A percentile compares a stretch with the other conserved stretches of the same genome.
These are phyloP conservation scores for Pleurotus platypus DNA, from an alignment of 768 basidiomycete genomes.

Conservation along the genomic window DNA sequence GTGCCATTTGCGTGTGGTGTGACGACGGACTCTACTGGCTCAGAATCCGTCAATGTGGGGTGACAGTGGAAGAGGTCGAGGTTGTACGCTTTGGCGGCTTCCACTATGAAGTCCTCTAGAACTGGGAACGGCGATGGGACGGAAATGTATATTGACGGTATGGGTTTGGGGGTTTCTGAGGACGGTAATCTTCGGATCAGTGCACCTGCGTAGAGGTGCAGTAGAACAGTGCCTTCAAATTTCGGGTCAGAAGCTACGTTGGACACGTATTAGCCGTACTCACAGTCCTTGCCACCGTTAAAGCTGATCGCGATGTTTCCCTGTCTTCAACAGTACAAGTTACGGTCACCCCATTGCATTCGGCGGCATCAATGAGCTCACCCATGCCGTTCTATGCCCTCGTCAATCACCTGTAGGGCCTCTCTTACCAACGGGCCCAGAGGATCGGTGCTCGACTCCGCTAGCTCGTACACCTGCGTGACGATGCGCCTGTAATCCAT, in stretches of 20 bases:
- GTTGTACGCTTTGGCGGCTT: conserved; percentile 57
- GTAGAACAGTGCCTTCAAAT: conserved; percentile 83
- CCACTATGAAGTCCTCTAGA: conserved; percentile 80
- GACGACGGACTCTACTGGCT: conserved; percentile 46
- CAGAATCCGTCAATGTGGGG: conserved; percentile 21
- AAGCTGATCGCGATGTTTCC: conserved; percentile 85
- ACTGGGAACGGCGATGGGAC: conserved; percentile 83
- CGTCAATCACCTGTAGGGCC: conserved; percentile 79
- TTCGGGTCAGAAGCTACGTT: conserved; percentile 6
- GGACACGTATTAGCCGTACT: conserved; percentile 21
- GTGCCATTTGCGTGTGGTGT: conserved; percentile 20
- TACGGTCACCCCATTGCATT: conserved; percentile 10
- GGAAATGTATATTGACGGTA: conserved; percentile 82
- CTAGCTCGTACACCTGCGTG: conserved; percentile 58
- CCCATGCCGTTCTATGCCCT: conserved; percentile 77
- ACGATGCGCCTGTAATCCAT: conserved; percentile 55
- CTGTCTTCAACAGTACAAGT: conserved; percentile 38
- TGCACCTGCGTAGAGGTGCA: conserved; percentile 82
- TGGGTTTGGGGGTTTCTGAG: conserved; percentile 36
- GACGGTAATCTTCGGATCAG: conserved; percentile 44
- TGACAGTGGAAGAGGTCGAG: conserved; percentile 70
- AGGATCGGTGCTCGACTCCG: conserved; percentile 43
- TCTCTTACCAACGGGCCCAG: conserved; percentile 65
- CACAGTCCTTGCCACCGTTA: conserved; percentile 99
- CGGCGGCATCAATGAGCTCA: conserved; percentile 38